A percentile compares a stretch with the other conserved stretches of the same genome.
Evolutionary conservation across 2,329 filamentous ascomycete species (phyloP).

Genomic region (Paradendryphiella salina): DNA sequence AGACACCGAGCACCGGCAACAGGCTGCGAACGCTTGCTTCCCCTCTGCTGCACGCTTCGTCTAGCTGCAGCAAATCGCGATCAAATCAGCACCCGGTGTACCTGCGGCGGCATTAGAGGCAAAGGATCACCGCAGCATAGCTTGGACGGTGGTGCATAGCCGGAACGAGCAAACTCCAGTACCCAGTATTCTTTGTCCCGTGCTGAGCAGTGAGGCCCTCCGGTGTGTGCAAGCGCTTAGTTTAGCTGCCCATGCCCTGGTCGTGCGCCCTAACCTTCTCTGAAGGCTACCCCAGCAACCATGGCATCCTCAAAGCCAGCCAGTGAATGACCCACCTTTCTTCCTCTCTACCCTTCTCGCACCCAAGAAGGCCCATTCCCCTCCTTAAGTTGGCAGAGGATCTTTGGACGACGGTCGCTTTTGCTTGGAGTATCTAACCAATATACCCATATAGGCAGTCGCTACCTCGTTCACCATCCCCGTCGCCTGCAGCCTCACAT

Average conservation of each 20-base stretch:
- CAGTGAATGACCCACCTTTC: slow-evolving; percentile 36
- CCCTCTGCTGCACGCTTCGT: slow-evolving; percentile 1
- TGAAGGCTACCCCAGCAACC: slow-evolving; percentile 33
- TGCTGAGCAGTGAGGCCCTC: slow-evolving; percentile 30
- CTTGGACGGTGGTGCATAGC: slow-evolving; percentile 24
- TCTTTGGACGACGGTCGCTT: slow-evolving; percentile 33
- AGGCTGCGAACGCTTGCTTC: slow-evolving; percentile 21
- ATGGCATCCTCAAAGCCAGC: slow-evolving; percentile 45
- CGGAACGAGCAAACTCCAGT: slow-evolving; percentile 25
- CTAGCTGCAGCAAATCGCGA: slow-evolving; percentile 19
- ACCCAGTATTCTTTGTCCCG: slow-evolving; percentile 20
- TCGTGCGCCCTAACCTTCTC: slow-evolving; percentile 32
- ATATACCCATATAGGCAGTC: slow-evolving; percentile 24
- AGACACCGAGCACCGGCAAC: too few species aligned
- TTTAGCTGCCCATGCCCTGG: slow-evolving; percentile 29
- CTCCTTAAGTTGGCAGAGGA: slow-evolving; percentile 26
- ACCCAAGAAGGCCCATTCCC: slow-evolving; percentile 44
- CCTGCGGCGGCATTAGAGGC: slow-evolving; percentile 20
- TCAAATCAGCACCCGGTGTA: slow-evolving; percentile 20
- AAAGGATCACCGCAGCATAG: slow-evolving; percentile 28
- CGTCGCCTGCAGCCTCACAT: slow-evolving; percentile 27
- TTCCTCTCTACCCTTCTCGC: slow-evolving; percentile 46
- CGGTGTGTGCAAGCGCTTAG: slow-evolving; percentile 36
- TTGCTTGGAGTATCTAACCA: slow-evolving; percentile 18
- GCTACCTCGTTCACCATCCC: slow-evolving; percentile 31